Conservation (phyloP, 2,329 filamentous ascomycete genomes). For the Fusarium goolgardi region DNA sequence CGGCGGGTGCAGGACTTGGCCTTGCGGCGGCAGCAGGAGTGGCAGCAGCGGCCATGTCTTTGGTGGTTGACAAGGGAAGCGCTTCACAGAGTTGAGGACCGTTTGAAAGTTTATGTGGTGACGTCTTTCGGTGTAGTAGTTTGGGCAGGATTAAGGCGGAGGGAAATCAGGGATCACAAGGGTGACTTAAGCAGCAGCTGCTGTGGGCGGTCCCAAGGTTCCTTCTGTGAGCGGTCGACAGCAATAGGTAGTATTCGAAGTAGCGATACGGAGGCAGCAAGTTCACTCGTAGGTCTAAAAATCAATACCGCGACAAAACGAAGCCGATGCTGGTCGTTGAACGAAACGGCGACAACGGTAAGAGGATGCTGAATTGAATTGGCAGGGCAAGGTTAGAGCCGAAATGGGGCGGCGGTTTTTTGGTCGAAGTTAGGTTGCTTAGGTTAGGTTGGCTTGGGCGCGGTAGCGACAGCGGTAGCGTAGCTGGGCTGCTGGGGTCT, state of each 20-base stretch:
- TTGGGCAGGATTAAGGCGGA: slow-evolving; percentile 24
- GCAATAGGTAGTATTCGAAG: background rate
- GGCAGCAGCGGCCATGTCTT: slow-evolving; percentile 43
- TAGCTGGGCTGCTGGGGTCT: slow-evolving; percentile 29
- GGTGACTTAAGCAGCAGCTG: slow-evolving; percentile 32
- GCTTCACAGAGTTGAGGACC: slow-evolving; percentile 21
- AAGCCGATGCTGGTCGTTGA: slow-evolving; percentile 23
- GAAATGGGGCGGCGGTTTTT: slow-evolving; percentile 38
- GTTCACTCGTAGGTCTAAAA: background rate
- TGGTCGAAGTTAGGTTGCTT: slow-evolving; percentile 13
- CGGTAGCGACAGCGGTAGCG: slow-evolving; percentile 1
- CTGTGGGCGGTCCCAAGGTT: slow-evolving; percentile 16
- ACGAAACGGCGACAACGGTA: slow-evolving; percentile 19
- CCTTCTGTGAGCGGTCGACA: slow-evolving; percentile 6
- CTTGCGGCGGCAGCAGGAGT: slow-evolving; percentile 32
- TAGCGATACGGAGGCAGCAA: slow-evolving; percentile 2
- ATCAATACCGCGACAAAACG: slow-evolving; percentile 26
- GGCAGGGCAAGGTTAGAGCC: slow-evolving; percentile 22
- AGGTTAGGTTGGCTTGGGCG: slow-evolving; percentile 30
- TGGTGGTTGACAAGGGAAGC: slow-evolving; percentile 19
- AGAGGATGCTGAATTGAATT: slow-evolving; percentile 16
- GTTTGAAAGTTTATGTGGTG: slow-evolving; percentile 4
- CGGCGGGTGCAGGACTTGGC: slow-evolving; percentile 45
- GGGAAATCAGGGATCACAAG: slow-evolving; percentile 33
- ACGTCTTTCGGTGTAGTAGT: slow-evolving; percentile 15